Conservation (phyloP, 495 filamentous ascomycete species). For the Penicillium cataractarum region DNA sequence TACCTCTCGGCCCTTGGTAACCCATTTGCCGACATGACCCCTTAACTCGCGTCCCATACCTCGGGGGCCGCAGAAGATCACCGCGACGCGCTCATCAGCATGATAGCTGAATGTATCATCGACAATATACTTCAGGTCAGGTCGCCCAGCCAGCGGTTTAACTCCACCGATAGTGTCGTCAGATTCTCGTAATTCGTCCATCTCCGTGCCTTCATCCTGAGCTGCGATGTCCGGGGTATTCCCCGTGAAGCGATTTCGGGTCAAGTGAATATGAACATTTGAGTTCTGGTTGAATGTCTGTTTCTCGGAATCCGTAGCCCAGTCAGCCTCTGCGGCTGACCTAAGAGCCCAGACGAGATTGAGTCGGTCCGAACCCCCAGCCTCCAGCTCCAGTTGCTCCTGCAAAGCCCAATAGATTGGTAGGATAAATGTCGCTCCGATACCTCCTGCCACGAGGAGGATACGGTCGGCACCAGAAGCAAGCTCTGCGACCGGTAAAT, state of each 20-base stretch:
- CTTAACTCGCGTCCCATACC: conserved; percentile 11
- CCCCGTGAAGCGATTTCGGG: background rate
- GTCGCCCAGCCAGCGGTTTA: background rate
- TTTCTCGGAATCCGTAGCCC: background rate
- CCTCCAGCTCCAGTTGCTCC: conserved; percentile 4
- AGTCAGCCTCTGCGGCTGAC: background rate
- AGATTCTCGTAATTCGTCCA: background rate
- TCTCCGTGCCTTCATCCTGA: background rate
- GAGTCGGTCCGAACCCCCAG: background rate
- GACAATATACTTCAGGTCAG: conserved; percentile 8
- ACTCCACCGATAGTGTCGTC: background rate
- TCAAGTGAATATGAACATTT: conserved; percentile 2
- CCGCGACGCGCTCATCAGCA: conserved; percentile 6
- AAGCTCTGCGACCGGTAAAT: background rate
- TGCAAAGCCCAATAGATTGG: conserved; percentile 11
- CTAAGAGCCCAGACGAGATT: background rate
- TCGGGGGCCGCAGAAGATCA: conserved; percentile 11
- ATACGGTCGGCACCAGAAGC: conserved; percentile 1
- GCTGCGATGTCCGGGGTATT: background rate
- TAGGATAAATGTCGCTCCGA: conserved; percentile 12
- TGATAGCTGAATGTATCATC: conserved; percentile 3
- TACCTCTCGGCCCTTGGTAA: background rate
- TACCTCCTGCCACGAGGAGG: conserved; percentile 13
- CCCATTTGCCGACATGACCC: background rate
- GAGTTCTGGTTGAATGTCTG: background rate